phyloP scores from a whole-genome alignment of 495 filamentous ascomycete genomes.

The Tuber aestivum region DNA sequence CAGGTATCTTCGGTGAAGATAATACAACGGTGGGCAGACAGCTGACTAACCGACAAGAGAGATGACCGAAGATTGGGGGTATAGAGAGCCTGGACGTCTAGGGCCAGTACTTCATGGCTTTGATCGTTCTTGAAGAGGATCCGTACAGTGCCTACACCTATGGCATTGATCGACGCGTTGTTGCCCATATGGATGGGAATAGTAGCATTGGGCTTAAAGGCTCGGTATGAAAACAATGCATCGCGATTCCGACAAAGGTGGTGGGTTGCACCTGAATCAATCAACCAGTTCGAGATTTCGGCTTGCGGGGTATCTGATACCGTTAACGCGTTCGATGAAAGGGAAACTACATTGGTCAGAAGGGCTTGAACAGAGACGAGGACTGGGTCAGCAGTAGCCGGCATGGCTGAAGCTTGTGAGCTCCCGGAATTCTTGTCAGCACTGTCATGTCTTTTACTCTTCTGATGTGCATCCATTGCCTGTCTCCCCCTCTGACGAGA shows the following conservation, averaged over 20 bases:
- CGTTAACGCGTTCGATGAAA: not conserved
- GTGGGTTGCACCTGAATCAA: constrained; percentile 12
- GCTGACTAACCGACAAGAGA: constrained; percentile 4
- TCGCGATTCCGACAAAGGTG: constrained; percentile 4
- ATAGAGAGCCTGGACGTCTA: constrained; percentile 6
- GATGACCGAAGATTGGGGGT: not conserved
- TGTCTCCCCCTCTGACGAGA: not conserved
- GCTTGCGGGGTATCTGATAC: not conserved
- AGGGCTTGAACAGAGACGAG: not conserved
- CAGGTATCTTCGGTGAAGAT: not conserved
- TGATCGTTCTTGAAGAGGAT: not conserved
- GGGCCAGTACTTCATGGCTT: not conserved
- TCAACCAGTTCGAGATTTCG: constrained; percentile 8
- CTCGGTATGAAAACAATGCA: not conserved
- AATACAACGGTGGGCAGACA: not conserved
- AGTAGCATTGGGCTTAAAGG: not conserved
- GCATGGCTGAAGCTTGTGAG: not conserved
- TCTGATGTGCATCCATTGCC: not conserved
- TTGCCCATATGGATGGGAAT: not conserved
- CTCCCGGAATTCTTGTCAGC: not conserved
- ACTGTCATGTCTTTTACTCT: not conserved
- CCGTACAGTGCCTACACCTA: not conserved
- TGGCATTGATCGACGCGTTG: not conserved
- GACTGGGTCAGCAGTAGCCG: not conserved
- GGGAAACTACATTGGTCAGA: not conserved